A percentile compares a stretch with the other conserved stretches of the same genome.
These are phyloP conservation scores for Solanum pinnatisectum DNA, from an alignment of 257 asterid genomes.

Conservation along the genomic window DNA sequence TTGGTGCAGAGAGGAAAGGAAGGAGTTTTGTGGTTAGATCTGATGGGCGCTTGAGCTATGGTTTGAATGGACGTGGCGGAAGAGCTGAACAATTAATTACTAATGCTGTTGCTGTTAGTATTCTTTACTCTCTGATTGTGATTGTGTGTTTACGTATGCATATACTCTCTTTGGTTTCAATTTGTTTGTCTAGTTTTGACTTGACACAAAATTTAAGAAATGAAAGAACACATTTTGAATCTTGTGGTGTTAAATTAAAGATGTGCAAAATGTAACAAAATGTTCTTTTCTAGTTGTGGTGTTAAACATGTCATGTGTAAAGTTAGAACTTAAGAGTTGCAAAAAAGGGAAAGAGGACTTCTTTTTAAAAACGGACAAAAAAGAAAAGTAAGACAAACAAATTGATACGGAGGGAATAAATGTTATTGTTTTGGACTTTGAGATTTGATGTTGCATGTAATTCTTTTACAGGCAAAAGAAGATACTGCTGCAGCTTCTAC, in stretches of 20 bases:
- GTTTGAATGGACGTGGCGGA: slow-evolving; percentile 18
- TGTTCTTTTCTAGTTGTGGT: not conserved
- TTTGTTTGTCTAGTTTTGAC: not conserved
- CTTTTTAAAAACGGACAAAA: not conserved
- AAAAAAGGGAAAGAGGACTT: too few species aligned
- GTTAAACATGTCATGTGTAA: not conserved
- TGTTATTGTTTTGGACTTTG: not conserved
- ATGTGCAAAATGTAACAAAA: too few species aligned
- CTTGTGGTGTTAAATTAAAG: not conserved
- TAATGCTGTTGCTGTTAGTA: slow-evolving; percentile 54
- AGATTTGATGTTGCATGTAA: not conserved
- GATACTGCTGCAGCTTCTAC: slow-evolving; percentile 36
- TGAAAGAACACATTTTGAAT: not conserved
- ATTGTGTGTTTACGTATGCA: not conserved
- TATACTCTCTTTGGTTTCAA: not conserved
- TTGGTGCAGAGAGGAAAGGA: slow-evolving; percentile 39
- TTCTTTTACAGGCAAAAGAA: slow-evolving; percentile 28
- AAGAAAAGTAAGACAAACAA: not conserved
- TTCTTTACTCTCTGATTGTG: not conserved
- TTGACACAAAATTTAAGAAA: not conserved
- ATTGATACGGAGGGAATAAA: not conserved
- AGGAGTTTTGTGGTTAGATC: slow-evolving; percentile 19
- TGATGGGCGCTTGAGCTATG: slow-evolving; percentile 27
- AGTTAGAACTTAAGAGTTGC: not conserved
- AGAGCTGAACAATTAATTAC: slow-evolving; percentile 25